These are phyloP conservation scores for Excoecaria agallocha DNA, from an alignment of 345 rosid species.

Conservation along the genomic window DNA sequence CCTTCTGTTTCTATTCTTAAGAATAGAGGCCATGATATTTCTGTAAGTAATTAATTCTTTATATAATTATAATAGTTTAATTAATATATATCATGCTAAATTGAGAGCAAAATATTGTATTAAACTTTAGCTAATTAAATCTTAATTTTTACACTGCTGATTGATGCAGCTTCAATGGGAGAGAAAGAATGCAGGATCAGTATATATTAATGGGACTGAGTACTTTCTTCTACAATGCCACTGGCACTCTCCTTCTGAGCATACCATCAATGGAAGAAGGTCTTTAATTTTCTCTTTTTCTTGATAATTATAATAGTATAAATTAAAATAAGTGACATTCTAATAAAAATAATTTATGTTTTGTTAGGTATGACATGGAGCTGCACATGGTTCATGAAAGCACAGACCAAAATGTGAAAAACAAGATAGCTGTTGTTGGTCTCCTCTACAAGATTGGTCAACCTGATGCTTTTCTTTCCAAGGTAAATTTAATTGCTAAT, in stretches of 20 bases:
- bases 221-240: conserved; percentile 63
- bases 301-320: neutral
- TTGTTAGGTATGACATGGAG: conserved; percentile 56
- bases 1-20: conserved; percentile 37
- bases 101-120: no score
- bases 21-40: conserved; percentile 61
- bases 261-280: conserved; percentile 67
- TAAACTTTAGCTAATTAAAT: no score
- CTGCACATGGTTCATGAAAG: conserved; percentile 67
- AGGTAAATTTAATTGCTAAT: conserved; percentile 30
- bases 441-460: conserved; percentile 48
- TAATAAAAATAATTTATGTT: no score
- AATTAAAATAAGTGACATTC: neutral
- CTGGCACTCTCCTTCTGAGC: conserved; percentile 90
- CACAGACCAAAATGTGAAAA: conserved; percentile 38
- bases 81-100: no score
- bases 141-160: neutral
- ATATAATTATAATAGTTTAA: no score
- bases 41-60: conserved; percentile 25
- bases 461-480: conserved; percentile 52
- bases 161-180: conserved; percentile 52
- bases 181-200: conserved; percentile 38
- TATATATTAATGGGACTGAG: conserved; percentile 42
- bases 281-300: neutral
- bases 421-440: conserved; percentile 47